These are phyloP conservation scores for Immersiella caudata DNA, from an alignment of 495 filamentous ascomycete species.

Conservation along the genomic window DNA sequence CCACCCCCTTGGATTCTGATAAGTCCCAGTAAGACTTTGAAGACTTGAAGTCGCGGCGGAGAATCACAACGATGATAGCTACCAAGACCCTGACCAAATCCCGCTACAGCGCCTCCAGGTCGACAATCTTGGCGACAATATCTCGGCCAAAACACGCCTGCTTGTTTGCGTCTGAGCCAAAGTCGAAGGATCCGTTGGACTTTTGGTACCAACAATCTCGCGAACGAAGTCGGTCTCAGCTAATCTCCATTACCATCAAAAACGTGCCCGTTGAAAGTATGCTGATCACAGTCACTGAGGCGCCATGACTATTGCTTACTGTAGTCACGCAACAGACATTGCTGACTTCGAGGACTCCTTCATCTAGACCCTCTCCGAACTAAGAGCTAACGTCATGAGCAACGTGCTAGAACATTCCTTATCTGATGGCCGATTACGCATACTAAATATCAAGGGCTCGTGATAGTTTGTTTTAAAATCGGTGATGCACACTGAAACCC, in stretches of 20 bases:
- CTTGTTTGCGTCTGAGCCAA: background rate
- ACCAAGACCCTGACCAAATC: background rate
- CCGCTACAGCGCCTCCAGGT: background rate
- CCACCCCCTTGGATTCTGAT: background rate
- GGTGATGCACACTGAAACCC: background rate
- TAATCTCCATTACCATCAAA: background rate
- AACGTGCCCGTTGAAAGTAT: background rate
- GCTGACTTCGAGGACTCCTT: constrained; percentile 13
- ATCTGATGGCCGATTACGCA: constrained; percentile 4
- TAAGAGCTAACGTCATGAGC: background rate
- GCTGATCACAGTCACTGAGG: background rate
- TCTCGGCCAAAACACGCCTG: background rate
- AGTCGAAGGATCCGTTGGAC: background rate
- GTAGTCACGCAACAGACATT: background rate
- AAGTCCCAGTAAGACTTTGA: background rate
- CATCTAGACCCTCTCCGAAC: background rate
- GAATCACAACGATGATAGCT: background rate
- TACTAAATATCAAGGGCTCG: constrained; percentile 14
- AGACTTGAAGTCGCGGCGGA: background rate
- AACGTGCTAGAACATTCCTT: constrained; percentile 20
- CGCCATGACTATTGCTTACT: background rate
- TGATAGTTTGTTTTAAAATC: background rate
- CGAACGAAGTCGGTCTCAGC: background rate
- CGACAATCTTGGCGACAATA: background rate
- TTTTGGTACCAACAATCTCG: background rate